Evolutionary conservation across 192 early-diverging fungal species (phyloP).

Genomic region (Radiomyces spectabilis): DNA sequence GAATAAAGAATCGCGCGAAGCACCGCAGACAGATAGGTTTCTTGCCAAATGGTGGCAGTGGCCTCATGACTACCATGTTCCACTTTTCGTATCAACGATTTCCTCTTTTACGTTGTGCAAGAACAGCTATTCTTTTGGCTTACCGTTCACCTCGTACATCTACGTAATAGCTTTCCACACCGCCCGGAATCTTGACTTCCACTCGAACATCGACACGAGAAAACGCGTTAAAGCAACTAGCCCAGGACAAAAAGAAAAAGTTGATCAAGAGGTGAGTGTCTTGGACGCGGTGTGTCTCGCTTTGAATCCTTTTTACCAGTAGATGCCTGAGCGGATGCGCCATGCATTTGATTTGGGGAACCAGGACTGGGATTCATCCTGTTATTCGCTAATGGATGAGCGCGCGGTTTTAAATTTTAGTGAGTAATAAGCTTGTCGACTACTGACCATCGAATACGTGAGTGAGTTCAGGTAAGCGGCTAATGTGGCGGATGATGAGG

Average conservation of each 20-base stretch:
- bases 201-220: constrained; percentile 95
- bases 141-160: constrained; percentile 86
- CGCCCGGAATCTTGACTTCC: constrained; percentile 97
- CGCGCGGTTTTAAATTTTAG: too few relatives aligned
- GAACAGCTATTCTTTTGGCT: too few relatives aligned
- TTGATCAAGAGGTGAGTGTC: not conserved
- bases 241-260: not conserved
- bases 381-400: too few relatives aligned
- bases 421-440: too few relatives aligned
- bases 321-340: constrained; percentile 58
- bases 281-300: not conserved
- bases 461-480: constrained; percentile 96
- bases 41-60: constrained; percentile 81
- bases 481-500: constrained; percentile 92
- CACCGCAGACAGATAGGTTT: constrained; percentile 81
- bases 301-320: constrained; percentile 36
- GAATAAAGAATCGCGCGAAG: constrained; percentile 88
- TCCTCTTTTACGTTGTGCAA: too few relatives aligned
- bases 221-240: constrained; percentile 95
- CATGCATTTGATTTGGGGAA: constrained; percentile 54
- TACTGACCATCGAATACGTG: constrained; percentile 74
- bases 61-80: constrained; percentile 57
- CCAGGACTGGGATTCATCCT: constrained; percentile 63
- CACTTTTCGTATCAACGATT: too few relatives aligned
- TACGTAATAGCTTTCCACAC: constrained; percentile 89